Base-by-base conservation (phyloP, 257 asterid species). In the Scutellaria minor region DNA sequence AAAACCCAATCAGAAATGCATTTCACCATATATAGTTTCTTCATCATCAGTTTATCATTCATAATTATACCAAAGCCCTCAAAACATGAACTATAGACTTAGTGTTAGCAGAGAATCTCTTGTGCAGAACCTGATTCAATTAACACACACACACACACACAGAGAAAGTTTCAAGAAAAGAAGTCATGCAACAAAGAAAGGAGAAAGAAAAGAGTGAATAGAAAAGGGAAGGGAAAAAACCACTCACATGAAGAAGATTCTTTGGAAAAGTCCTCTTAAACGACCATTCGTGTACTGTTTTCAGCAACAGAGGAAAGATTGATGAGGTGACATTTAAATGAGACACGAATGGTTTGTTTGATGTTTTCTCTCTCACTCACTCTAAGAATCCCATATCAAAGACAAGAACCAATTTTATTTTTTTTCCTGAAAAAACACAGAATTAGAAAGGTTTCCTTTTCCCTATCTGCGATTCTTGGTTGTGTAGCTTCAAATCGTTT, bases 1-100 rank as follows among this genome's bases (percentile, higher is more conserved):
- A 75, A 78, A 77, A 70, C 77, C 86, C 85, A 80, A 76, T 56
- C 80, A 83, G 52, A 78, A 76, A 64, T 73, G 80, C 71, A 75
- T 78, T 80, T 78, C 37, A 31, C 37, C 37, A 31, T 31, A 74
- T 55, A 7, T 60, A n/a, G 52, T 11, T 60, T 27, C 45, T 24
- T 27, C 65, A n/a, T n/a, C n/a, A n/a, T n/a, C n/a, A n/a, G n/a
- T 72, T 59, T 51, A 9, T 77, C 37, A 37, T 15, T 35, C 55
- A 31, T 31, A 31, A 1, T 31, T 3, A 27, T 27, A 27, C 35
- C 35, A 27, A 27, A 27, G 5, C 37, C 37, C 37, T 31, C 37
- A 31, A 31, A 31, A 31, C 37, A 31, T 31, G 37, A 31, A 31
- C 37, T 31, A 31, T 31, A 31, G 37, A 31, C 37, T 31, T 3